Conservation (phyloP, 371 early-diverging fungal genomes). For the Mortierella sp. region DNA sequence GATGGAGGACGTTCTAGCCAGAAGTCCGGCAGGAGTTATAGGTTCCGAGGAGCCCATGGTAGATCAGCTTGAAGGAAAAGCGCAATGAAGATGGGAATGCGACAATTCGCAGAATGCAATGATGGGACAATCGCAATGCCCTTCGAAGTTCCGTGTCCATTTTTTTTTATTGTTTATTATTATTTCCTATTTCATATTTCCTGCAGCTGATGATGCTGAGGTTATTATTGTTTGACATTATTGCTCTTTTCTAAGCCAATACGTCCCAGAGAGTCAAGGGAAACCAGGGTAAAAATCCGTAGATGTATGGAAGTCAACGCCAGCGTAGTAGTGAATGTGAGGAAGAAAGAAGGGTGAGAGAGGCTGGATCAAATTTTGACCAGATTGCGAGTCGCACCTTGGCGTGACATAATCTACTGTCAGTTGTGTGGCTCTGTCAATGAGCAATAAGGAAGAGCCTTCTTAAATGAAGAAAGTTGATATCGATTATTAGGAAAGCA, state of each 20-base stretch:
- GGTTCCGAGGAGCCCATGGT: constrained; percentile 4
- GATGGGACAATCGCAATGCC: no score
- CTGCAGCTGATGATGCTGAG: no score
- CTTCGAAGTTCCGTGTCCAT: no score
- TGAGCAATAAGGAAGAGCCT: not conserved
- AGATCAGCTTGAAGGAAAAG: not conserved
- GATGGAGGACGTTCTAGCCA: not conserved
- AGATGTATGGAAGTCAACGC: not conserved
- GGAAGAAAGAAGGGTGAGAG: not conserved
- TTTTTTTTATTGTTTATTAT: no score
- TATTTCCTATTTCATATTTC: no score
- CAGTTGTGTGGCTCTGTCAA: not conserved
- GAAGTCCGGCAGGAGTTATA: not conserved
- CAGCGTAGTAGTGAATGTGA: not conserved
- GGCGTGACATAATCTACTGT: not conserved
- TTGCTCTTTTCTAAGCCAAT: no score
- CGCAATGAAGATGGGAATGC: not conserved
- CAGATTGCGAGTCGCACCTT: no score
- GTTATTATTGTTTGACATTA: no score
- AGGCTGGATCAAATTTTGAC: no score
- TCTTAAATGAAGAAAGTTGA: not conserved
- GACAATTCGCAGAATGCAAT: constrained; percentile 1
- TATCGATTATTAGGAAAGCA: not conserved
- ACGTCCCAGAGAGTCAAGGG: no score
- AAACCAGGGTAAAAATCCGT: not conserved